Evolutionary conservation across 2,329 filamentous ascomycete genomes (phyloP), one percentile per base, ranked within the genome.

Genomic region (Dactylellina parvicollis): DNA sequence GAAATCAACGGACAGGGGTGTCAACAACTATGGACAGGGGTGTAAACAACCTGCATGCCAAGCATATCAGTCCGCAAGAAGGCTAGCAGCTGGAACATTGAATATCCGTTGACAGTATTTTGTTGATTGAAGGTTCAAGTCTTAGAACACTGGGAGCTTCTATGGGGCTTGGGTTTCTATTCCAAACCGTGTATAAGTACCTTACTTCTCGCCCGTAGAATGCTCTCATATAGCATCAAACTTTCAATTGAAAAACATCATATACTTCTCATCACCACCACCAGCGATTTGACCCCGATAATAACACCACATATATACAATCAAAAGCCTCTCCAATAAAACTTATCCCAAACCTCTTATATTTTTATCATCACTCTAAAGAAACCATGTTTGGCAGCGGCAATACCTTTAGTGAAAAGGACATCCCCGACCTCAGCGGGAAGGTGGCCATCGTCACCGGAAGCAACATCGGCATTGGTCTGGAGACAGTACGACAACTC

Each of bases 401-500:
- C 20, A 28, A 44, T 7, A 34, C 38, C 12, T 49, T 61, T 18
- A 12, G 44, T 2, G 34, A 54, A 8, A 42, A 47, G 8, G 54
- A 69, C 14, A 47, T 69, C 28, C 54, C 54, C 7, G 64, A 69
- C 14, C 54, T 60, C 2, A 60, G 18, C 14, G 64, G 64, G 24
- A 44, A 75, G 60, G 65, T 77, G 2, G 74, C 75, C n/a, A 34
- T 76, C 4, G 72, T 77, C 2, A 77, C 75, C 3, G 76, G 75
- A 14, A 75, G 76, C 3, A 76, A 65, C 20, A 36, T 40, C 38
- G 72, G 66, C 4, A 16, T 71, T 1, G 71, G 69, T 2, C 14
- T 60, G 1, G 56, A 61, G 16, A 71, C 75, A 9, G 69, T 77
- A 7, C 70, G 74, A 14, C 76, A 77, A 22, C 64, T 69, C 3